Percentiles rank a stretch among this genome's conserved stretches.
These are phyloP conservation scores for Irpex lacteus DNA, from an alignment of 1,284 basidiomycete genomes.

Conservation along the genomic window DNA sequence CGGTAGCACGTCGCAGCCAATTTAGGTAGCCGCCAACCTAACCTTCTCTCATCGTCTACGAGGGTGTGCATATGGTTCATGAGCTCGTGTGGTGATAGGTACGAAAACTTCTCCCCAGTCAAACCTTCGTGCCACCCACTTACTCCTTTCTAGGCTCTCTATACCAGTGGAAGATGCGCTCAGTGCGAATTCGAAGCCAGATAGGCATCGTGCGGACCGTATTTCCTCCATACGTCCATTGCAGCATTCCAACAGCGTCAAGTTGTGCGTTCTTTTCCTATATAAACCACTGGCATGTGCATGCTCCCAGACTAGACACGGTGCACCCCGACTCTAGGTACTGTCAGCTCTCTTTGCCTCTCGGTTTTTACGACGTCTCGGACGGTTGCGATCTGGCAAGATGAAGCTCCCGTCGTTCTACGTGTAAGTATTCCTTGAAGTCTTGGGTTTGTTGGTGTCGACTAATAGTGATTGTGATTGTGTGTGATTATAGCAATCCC, in stretches of 20 bases:
- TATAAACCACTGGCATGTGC: constrained; percentile 9
- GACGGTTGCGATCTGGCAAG: background rate
- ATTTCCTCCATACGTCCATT: background rate
- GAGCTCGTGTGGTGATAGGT: background rate
- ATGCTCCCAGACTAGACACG: background rate
- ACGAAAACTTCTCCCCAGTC: background rate
- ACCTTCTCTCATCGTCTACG: background rate
- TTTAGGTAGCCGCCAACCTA: background rate
- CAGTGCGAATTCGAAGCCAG: background rate
- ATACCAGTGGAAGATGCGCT: background rate
- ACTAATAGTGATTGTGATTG: background rate
- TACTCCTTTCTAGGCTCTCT: background rate
- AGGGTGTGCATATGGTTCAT: background rate
- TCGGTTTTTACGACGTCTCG: background rate
- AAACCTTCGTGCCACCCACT: background rate
- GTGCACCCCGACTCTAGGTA: background rate
- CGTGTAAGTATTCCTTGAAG: constrained; percentile 20
- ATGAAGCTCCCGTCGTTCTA: constrained; percentile 24
- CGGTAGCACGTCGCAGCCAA: background rate
- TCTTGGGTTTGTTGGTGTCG: background rate
- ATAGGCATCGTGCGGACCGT: background rate
- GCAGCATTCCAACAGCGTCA: background rate
- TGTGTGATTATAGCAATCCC: constrained; percentile 26
- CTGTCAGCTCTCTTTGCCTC: background rate
- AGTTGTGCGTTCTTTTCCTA: background rate